Conservation (phyloP, 805 yeast genomes). For the Crinitomyces ghanaensis region DNA sequence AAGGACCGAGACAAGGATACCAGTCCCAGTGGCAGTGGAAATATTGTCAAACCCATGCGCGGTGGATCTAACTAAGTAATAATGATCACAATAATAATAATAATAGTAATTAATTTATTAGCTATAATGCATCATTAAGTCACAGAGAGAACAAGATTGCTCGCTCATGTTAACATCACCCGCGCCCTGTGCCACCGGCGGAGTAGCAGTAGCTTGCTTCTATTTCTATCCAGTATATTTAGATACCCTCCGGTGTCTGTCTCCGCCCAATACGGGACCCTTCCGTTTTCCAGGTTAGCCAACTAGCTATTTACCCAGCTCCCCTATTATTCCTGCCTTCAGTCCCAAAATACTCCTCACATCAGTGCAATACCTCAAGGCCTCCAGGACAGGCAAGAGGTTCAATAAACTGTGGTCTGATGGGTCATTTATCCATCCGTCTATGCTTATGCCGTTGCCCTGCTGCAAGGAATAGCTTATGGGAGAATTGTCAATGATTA, state of each 20-base stretch:
- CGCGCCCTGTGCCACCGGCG: no score
- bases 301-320: no score
- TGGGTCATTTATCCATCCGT: constrained; percentile 98
- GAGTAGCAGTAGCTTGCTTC: no score
- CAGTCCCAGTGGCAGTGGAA: constrained; percentile 3
- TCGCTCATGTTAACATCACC: no score
- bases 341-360: constrained; percentile 69
- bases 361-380: constrained; percentile 71
- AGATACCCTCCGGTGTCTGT: no score
- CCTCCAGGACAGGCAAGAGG: constrained; percentile 65
- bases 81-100: not conserved
- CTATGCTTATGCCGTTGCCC: constrained; percentile 82
- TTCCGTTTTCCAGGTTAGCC: no score
- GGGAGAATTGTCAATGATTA: constrained; percentile 89
- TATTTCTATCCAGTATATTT: no score
- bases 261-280: no score
- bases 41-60: constrained; percentile 49
- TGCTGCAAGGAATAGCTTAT: constrained; percentile 63
- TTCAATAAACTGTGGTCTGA: constrained; percentile 74
- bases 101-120: constrained; percentile 7
- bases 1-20: not conserved
- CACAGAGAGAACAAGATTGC: no score
- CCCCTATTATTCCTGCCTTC: no score
- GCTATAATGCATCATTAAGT: constrained; percentile 4
- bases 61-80: constrained; percentile 31